Conservation (phyloP, 805 yeast genomes). For the Kuraishia hungarica region DNA sequence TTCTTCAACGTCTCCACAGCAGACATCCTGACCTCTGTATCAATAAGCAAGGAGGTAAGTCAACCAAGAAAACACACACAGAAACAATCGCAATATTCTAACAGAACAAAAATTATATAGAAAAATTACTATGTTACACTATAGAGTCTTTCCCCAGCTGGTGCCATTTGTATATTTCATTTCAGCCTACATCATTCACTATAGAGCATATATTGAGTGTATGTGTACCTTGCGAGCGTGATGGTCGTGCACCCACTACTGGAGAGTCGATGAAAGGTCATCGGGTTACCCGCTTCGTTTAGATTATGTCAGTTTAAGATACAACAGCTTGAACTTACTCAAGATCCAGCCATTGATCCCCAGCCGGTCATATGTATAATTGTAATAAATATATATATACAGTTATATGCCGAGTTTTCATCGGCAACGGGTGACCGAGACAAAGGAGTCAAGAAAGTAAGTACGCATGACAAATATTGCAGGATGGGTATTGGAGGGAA, state of each 20-base stretch:
- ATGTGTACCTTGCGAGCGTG: not conserved
- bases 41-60: not conserved
- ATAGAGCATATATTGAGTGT: not conserved
- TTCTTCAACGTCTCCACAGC: slow-evolving; percentile 2
- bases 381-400: no score
- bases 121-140: not conserved
- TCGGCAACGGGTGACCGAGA: no score
- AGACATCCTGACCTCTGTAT: not conserved
- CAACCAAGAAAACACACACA: not conserved
- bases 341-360: not conserved
- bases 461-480: no score
- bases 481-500: no score
- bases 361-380: not conserved
- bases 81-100: not conserved
- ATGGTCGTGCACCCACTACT: not conserved
- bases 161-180: not conserved
- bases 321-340: not conserved
- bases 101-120: not conserved
- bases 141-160: not conserved
- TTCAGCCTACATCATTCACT: not conserved
- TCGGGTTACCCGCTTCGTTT: not conserved
- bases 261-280: not conserved
- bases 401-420: no score
- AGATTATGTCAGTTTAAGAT: not conserved
- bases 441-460: no score